Base-by-base conservation (phyloP, 331 rosid genomes). In the Dryas integrifolia region DNA sequence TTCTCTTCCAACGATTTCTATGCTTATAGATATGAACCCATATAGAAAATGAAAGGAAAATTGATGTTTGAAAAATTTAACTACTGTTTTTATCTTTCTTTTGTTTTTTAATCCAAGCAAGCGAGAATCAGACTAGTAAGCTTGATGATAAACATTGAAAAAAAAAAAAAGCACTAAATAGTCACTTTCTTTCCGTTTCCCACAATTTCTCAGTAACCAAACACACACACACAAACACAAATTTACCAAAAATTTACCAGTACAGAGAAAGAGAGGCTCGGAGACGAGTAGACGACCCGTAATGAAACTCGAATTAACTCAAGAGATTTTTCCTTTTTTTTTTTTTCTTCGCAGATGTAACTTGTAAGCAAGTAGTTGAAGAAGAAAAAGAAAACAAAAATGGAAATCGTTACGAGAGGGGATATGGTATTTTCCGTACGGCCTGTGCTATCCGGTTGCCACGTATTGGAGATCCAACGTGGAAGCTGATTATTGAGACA, bases 181-280 rank as follows among this genome's bases (percentile, higher is more conserved):
- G 4, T 6, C 13, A 18, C n/a, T 5, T 30, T 45, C 35, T 30
- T 47, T 40, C 21, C 14, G 1, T 47, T 30, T 51, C 2, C 67
- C 16, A 9, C n/a, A 44, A 60, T 62, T 77, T 65, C 77, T 49
- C 48, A 43, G 65, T 6, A 72, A 57, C 69, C 77, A 65, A 66
- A 67, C 58, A 40, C 53, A 3, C 35, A 30, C 35, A 30, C 35
- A 30, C 35, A 30, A 30, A 30, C 35, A 30, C 44, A 57, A 52
- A 30, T 76, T 74, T 56, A 80, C 80, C 61, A 11, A 58, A 57
- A 52, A 30, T 76, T 74, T 56, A 80, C 80, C 61, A 11, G 64
- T 43, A 1, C 18, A 74, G 49, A 40, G 76, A 80, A 50, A 26
- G 51, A 18, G 59, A 6, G 18, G 21, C 45, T 59, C 45, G 0